phyloP scores from a whole-genome alignment of 2,329 filamentous ascomycete species.

The Macrophomina phaseolina region DNA sequence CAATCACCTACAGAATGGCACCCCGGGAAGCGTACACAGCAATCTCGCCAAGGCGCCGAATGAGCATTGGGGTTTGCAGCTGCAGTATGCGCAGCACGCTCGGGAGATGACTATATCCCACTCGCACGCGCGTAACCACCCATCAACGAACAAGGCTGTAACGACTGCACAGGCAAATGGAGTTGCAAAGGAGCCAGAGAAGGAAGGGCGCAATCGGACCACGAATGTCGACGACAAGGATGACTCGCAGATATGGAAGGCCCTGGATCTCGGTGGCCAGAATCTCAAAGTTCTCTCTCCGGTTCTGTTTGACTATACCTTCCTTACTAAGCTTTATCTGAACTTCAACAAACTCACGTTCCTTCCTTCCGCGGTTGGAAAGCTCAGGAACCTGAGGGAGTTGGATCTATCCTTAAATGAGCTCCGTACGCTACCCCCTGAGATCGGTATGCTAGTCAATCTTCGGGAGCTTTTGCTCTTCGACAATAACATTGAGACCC shows the following conservation, averaged over 20 bases:
- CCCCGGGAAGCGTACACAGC: constrained; percentile 60
- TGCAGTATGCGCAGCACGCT: constrained; percentile 78
- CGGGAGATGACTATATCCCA: constrained; percentile 71
- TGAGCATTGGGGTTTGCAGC: constrained; percentile 86
- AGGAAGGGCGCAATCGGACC: constrained; percentile 69
- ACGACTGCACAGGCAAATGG: constrained; percentile 59
- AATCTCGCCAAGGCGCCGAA: constrained; percentile 64
- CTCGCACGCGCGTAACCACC: constrained; percentile 76
- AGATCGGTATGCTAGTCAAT: constrained; percentile 96
- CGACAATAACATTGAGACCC: constrained; percentile 82
- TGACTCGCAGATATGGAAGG: constrained; percentile 80
- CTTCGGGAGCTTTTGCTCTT: constrained; percentile 85
- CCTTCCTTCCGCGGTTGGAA: constrained; percentile 81
- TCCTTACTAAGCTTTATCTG: constrained; percentile 90
- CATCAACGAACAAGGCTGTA: constrained; percentile 72
- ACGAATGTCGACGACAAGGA: constrained; percentile 60
- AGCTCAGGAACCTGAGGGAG: constrained; percentile 78
- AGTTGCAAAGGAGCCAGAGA: constrained; percentile 55
- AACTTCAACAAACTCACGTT: constrained; percentile 87
- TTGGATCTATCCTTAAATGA: constrained; percentile 91
- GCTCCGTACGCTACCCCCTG: constrained; percentile 78
- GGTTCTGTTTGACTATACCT: constrained; percentile 82
- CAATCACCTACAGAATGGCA: constrained; percentile 65
- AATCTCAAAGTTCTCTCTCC: constrained; percentile 81
- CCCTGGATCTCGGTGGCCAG: constrained; percentile 95